phyloP scores from a whole-genome alignment of 2,329 filamentous ascomycete species.

The Aspergillus aculeatinus region DNA sequence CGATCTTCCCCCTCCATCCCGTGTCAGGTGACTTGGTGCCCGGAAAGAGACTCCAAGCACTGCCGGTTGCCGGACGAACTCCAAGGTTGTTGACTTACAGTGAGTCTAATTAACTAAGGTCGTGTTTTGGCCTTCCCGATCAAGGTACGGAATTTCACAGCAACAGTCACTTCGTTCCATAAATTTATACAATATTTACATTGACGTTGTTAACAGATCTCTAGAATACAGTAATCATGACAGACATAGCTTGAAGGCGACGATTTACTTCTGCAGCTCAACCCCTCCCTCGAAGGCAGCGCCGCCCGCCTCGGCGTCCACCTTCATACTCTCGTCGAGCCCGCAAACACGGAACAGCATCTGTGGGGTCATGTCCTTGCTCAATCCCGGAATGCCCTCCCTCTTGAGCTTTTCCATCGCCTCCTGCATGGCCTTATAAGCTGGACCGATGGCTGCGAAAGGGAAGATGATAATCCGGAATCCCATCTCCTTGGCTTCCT shows the following conservation, averaged over 20 bases:
- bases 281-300: slow-evolving; percentile 33
- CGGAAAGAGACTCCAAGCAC: neutral
- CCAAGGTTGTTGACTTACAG: neutral
- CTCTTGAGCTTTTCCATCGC: slow-evolving; percentile 39
- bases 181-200: neutral
- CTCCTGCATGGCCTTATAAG: slow-evolving; percentile 37
- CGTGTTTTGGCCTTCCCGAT: neutral
- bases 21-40: neutral
- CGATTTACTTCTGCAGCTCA: slow-evolving; percentile 22
- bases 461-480: slow-evolving; percentile 47
- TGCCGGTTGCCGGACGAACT: neutral
- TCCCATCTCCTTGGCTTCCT: slow-evolving; percentile 41
- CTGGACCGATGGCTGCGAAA: slow-evolving; percentile 40
- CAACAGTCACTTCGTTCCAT: neutral
- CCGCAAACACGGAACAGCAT: slow-evolving; percentile 47
- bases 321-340: slow-evolving; percentile 40
- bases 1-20: neutral
- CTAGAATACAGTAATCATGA: neutral
- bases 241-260: neutral
- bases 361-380: slow-evolving; percentile 36
- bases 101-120: neutral
- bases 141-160: neutral
- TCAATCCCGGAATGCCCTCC: slow-evolving; percentile 35
- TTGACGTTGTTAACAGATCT: neutral
- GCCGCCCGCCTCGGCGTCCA: slow-evolving; percentile 43